phyloP scores from a whole-genome alignment of 805 yeast species.

The Crinitomyces ghanaensis region DNA sequence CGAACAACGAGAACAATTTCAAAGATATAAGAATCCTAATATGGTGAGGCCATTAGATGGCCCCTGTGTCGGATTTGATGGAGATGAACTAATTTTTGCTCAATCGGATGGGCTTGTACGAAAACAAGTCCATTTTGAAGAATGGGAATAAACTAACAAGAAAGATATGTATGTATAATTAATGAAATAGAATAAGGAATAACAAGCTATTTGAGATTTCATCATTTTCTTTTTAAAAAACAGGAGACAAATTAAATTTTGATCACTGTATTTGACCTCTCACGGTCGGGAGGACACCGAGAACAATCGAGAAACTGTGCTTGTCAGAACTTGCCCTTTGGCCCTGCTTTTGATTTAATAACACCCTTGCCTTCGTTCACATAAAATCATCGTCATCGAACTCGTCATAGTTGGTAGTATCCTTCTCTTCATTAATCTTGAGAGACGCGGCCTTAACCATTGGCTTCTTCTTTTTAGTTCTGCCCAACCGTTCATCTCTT shows the following conservation, averaged over 20 bases:
- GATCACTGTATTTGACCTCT: too few relatives aligned
- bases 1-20: conserved; percentile 61
- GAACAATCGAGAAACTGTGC: too few relatives aligned
- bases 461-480: conserved; percentile 95
- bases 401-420: conserved; percentile 37
- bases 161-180: conserved; percentile 1
- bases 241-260: too few relatives aligned
- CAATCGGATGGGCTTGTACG: conserved; percentile 32
- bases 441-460: conserved; percentile 61
- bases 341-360: too few relatives aligned
- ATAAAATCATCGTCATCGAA: conserved; percentile 34
- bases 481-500: conserved; percentile 78
- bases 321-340: too few relatives aligned
- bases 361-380: too few relatives aligned
- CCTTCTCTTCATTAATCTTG: conserved; percentile 48
- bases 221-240: not conserved
- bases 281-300: too few relatives aligned
- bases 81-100: conserved; percentile 40
- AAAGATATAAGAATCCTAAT: conserved; percentile 68
- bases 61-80: conserved; percentile 66
- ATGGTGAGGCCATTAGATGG: conserved; percentile 64
- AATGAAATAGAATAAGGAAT: not conserved
- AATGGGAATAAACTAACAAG: conserved; percentile 30
- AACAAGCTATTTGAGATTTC: not conserved
- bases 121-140: conserved; percentile 28